Conservation (phyloP, 139 green algal genomes). For the Trebouxia sp. region DNA sequence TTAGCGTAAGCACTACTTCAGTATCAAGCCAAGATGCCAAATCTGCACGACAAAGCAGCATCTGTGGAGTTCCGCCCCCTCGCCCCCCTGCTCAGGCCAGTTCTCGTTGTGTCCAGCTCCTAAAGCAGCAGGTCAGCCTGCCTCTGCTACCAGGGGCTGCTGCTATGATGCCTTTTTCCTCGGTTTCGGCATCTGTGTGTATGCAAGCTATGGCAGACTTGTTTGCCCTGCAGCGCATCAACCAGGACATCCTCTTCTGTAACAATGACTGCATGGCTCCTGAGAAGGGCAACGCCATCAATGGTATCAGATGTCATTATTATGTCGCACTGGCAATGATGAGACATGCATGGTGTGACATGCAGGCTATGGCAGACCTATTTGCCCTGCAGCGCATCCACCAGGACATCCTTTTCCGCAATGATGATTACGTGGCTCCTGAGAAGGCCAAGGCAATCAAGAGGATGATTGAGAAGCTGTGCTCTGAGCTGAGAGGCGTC, state of each 20-base stretch:
- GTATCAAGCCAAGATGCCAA: no score
- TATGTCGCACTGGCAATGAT: no score
- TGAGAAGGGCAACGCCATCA: slow-evolving; percentile 84
- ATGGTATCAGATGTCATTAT: no score
- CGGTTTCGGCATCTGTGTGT: no score
- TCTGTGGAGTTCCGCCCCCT: no score
- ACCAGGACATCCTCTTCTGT: slow-evolving; percentile 69
- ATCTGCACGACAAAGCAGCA: no score
- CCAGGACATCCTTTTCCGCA: slow-evolving; percentile 70
- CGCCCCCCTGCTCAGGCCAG: no score
- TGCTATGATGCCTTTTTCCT: no score
- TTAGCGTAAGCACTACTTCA: no score
- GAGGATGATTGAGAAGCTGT: slow-evolving; percentile 69
- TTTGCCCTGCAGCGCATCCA: slow-evolving; percentile 80
- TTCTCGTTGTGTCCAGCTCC: no score
- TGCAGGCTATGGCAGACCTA: slow-evolving; percentile 71
- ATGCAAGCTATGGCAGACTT: slow-evolving; percentile 71
- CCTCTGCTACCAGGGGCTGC: no score
- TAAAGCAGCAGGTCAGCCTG: no score
- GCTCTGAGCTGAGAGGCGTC: slow-evolving; percentile 59
- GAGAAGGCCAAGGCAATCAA: slow-evolving; percentile 86
- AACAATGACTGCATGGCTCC: slow-evolving; percentile 87
- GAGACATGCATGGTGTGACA: not conserved
- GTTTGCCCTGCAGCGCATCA: slow-evolving; percentile 77
- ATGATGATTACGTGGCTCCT: slow-evolving; percentile 84